These are phyloP conservation scores for Eleusine indica DNA, from an alignment of 176 grass and related monocot genomes.

Conservation along the genomic window DNA sequence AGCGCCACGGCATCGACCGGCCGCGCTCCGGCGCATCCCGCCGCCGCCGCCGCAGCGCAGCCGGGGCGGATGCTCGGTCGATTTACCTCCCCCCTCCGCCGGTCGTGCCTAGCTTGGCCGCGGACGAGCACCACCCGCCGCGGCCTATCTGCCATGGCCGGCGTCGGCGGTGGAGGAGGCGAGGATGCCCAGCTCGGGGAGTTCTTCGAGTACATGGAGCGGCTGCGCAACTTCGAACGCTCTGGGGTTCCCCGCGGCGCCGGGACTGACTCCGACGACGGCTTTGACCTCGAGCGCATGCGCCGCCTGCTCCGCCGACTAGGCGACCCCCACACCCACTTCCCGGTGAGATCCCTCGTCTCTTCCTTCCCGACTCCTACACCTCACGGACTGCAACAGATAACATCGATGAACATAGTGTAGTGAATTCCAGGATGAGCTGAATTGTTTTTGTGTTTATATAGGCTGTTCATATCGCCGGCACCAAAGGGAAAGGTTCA, in stretches of 20 bases:
- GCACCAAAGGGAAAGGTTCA: slow-evolving; percentile 98
- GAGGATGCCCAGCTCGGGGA: slow-evolving; percentile 49
- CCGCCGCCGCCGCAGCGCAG: not conserved
- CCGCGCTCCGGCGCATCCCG: not conserved
- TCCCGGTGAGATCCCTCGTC: slow-evolving; percentile 38
- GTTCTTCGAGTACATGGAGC: slow-evolving; percentile 84
- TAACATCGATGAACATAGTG: not conserved
- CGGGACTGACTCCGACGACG: slow-evolving; percentile 79
- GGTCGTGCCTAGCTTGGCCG: not conserved
- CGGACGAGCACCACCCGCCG: slow-evolving; percentile 5
- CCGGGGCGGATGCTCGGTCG: slow-evolving; percentile 19
- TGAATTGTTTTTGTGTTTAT: not conserved
- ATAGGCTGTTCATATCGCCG: slow-evolving; percentile 85
- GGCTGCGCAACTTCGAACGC: slow-evolving; percentile 78
- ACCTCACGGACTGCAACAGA: not conserved
- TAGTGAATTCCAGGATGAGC: not conserved
- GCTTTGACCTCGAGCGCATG: slow-evolving; percentile 92
- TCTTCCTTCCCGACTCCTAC: no score
- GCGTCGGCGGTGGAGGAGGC: not conserved
- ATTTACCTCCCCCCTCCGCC: not conserved
- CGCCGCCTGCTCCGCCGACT: slow-evolving; percentile 64
- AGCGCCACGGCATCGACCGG: slow-evolving; percentile 37
- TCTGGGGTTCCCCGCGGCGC: slow-evolving; percentile 74
- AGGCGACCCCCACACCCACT: slow-evolving; percentile 74
- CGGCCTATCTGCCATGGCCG: slow-evolving; percentile 32